Percentiles rank a stretch among this genome's conserved stretches.
Evolutionary conservation across 805 yeast species (phyloP).

Genomic region (Saccharomycopsis sp.): DNA sequence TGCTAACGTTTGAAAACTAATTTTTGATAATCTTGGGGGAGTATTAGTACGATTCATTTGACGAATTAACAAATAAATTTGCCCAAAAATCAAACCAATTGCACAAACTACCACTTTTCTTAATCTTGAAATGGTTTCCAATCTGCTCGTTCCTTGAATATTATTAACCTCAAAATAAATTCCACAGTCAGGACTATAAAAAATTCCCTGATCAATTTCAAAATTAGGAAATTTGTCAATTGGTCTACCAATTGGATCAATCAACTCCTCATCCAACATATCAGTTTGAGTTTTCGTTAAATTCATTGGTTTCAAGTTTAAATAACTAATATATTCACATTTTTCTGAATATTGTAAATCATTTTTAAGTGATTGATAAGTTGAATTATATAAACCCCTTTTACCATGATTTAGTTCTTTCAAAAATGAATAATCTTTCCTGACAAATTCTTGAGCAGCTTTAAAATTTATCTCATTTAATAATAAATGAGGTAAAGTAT

Average conservation of each 20-base stretch:
- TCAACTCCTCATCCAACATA: conserved; percentile 62
- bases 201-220: conserved; percentile 40
- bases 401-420: not conserved
- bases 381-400: not conserved
- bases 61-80: conserved; percentile 45
- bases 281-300: conserved; percentile 41
- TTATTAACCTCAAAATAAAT: conserved; percentile 32
- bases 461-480: conserved; percentile 27
- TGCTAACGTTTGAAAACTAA: conserved; percentile 61
- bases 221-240: conserved; percentile 47
- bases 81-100: conserved; percentile 35
- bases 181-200: conserved; percentile 90
- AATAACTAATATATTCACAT: conserved; percentile 65
- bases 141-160: conserved; percentile 28
- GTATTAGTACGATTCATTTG: conserved; percentile 69
- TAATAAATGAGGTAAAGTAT: conserved; percentile 47
- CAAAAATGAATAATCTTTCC: conserved; percentile 19
- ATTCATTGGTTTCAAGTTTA: conserved; percentile 59
- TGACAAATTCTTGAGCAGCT: conserved; percentile 18
- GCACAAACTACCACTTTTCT: conserved; percentile 35
- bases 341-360: conserved; percentile 22
- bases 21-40: conserved; percentile 67
- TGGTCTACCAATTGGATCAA: conserved; percentile 72
- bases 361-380: conserved; percentile 1
- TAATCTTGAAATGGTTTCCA: conserved; percentile 23